Conservation (phyloP, 164 flowering plant genomes). For the Houttuynia cordata region DNA sequence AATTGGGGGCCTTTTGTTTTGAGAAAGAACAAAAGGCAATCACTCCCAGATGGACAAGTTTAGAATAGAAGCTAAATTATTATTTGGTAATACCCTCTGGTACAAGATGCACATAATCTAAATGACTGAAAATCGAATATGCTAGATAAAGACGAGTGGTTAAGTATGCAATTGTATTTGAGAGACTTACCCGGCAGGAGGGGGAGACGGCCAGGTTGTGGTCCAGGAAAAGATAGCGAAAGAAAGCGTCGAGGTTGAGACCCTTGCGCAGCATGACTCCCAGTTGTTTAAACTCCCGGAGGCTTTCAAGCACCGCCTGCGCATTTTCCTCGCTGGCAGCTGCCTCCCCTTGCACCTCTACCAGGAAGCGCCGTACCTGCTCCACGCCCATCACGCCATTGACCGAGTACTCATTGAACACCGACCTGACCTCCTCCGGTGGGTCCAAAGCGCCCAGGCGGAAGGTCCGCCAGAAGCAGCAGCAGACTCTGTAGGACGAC, state of each 20-base stretch:
- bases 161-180: background rate
- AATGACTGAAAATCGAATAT: too few relatives aligned
- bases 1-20: too few relatives aligned
- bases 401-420: constrained; percentile 54
- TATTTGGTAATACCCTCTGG: too few relatives aligned
- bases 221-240: constrained; percentile 25
- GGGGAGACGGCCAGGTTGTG: constrained; percentile 25
- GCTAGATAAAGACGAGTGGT: background rate
- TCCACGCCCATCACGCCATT: constrained; percentile 55
- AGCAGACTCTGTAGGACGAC: constrained; percentile 69
- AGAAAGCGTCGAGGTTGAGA: constrained; percentile 26
- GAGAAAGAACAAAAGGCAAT: too few relatives aligned
- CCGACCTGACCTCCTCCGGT: constrained; percentile 49
- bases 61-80: too few relatives aligned
- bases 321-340: constrained; percentile 53
- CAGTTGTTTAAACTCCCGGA: constrained; percentile 25
- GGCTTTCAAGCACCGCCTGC: constrained; percentile 36
- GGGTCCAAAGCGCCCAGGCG: constrained; percentile 40
- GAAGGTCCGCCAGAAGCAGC: constrained; percentile 72
- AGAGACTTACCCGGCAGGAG: constrained; percentile 8
- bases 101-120: too few relatives aligned
- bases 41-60: too few relatives aligned
- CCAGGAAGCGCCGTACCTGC: constrained; percentile 50
- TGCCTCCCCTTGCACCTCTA: constrained; percentile 48
- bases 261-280: constrained; percentile 18